Base-by-base conservation (phyloP, 108 stramenopile species). In the Parietichytrium sp. region DNA sequence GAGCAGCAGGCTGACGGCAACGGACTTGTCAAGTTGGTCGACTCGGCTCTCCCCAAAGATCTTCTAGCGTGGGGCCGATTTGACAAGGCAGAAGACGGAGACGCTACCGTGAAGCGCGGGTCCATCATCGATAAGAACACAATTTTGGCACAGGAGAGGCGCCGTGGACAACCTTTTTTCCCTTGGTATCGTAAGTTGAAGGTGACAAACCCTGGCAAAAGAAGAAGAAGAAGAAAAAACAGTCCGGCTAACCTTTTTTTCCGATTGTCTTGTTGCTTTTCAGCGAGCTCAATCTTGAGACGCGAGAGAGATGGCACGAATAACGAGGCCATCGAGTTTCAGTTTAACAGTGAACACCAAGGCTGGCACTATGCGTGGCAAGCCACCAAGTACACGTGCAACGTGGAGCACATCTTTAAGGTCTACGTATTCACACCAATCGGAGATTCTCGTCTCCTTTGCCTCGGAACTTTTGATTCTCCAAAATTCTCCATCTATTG, bases 311-410 rank as follows among this genome's bases (percentile, higher is more conserved):
- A n/a, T n/a, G n/a, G n/a, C n/a, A n/a, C n/a, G n/a, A n/a, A n/a
- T n/a, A n/a, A n/a, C n/a, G n/a, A n/a, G n/a, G n/a, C n/a, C n/a
- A 72, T 72, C 61, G 61, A 72, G 2, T 72, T 72, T 42, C 36
- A 72, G 61, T 72, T 72, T 3, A 72, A 72, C 61, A 72, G 61
- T 42, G 61, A 72, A 25, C 61, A 72, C 42, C 61, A 72, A 3
- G 61, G 61, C 61, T 72, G 61, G 61, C 61, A 72, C 61, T 72
- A 72, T 25, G 61, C 36, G 2, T 72, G 61, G 61, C 38, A 45
- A 33, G 61, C 61, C 42, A 72, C 61, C 18, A 72, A 72, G 42
- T 72, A 72, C 42, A 72, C 61, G 8, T 72, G 61, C 3, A 42
- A 72, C 42, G 45, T 42, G 23, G 38, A 45, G 16, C 61, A 72